Percentiles rank a stretch among this genome's conserved stretches.
Evolutionary conservation across 2,329 filamentous ascomycete genomes (phyloP).

Genomic region (Allantophomopsis cytisporea): DNA sequence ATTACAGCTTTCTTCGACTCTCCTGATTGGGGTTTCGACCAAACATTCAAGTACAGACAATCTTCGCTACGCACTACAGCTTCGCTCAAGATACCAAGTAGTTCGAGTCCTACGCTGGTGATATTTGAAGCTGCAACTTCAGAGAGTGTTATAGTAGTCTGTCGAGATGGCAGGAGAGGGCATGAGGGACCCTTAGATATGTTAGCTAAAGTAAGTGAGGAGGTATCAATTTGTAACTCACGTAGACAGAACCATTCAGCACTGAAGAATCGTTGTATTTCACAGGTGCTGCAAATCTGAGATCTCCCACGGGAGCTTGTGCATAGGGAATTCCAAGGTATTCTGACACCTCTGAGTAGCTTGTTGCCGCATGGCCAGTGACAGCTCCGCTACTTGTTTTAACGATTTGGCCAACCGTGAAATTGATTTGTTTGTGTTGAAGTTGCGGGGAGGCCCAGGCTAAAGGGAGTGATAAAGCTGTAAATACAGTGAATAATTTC

Average conservation of each 20-base stretch:
- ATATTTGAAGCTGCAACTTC: conserved; percentile 7
- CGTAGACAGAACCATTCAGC: conserved; percentile 12
- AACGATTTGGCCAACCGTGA: conserved; percentile 13
- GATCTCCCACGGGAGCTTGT: conserved; percentile 21
- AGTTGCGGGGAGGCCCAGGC: too few relatives aligned
- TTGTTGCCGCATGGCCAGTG: conserved; percentile 10
- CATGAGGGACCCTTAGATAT: conserved; percentile 9
- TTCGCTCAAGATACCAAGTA: conserved; percentile 3
- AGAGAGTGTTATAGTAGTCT: neutral
- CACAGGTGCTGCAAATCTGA: conserved; percentile 22
- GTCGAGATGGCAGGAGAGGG: conserved; percentile 1
- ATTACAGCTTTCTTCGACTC: conserved; percentile 24
- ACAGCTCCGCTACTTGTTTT: conserved; percentile 15
- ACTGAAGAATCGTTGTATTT: conserved; percentile 6
- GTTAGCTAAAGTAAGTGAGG: neutral
- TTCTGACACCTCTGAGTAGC: conserved; percentile 10
- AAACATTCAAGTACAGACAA: conserved; percentile 24
- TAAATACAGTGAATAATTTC: too few relatives aligned
- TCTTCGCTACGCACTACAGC: conserved; percentile 17
- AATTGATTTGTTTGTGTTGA: too few relatives aligned
- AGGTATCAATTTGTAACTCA: conserved; percentile 4
- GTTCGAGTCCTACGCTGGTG: conserved; percentile 7
- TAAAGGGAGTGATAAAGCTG: too few relatives aligned
- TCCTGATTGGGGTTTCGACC: conserved; percentile 20
- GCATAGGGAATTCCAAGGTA: conserved; percentile 27